These are phyloP conservation scores for Liriodendron chinense DNA, from an alignment of 164 flowering plant genomes.

Conservation along the genomic window DNA sequence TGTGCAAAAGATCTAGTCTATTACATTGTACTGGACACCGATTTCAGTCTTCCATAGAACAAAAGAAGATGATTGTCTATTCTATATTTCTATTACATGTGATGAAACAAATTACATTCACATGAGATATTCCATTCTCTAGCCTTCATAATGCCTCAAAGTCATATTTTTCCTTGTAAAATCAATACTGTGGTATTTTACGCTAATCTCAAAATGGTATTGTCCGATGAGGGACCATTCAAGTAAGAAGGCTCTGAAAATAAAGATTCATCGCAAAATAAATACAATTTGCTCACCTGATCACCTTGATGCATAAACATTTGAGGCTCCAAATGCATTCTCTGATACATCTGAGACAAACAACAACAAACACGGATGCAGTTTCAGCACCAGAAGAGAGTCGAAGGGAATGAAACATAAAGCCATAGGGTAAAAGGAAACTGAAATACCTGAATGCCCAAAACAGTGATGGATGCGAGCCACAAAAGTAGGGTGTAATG, in stretches of 20 bases:
- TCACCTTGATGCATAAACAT: not conserved
- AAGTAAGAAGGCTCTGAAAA: not conserved
- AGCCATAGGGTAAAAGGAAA: not conserved
- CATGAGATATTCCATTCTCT: not conserved
- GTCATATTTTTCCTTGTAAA: not conserved
- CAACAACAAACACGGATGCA: not conserved
- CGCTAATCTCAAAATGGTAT: not conserved
- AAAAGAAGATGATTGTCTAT: not conserved
- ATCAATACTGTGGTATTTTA: not conserved
- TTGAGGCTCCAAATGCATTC: not conserved
- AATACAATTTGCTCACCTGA: not conserved
- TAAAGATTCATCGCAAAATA: not conserved
- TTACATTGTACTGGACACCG: no score
- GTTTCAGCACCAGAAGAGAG: not conserved
- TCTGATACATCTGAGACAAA: not conserved
- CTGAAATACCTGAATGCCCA: not conserved
- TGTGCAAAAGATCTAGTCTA: no score
- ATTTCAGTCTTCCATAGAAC: no score
- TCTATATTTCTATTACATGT: not conserved
- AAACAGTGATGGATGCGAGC: not conserved
- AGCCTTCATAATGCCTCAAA: not conserved
- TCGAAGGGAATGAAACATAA: not conserved
- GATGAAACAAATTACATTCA: not conserved
- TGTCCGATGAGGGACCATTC: not conserved
- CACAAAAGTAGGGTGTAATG: not conserved